Evolutionary conservation across 2,329 filamentous ascomycete genomes (phyloP), one percentile per base, ranked within the genome.

Genomic region (Monosporascus sp.): DNA sequence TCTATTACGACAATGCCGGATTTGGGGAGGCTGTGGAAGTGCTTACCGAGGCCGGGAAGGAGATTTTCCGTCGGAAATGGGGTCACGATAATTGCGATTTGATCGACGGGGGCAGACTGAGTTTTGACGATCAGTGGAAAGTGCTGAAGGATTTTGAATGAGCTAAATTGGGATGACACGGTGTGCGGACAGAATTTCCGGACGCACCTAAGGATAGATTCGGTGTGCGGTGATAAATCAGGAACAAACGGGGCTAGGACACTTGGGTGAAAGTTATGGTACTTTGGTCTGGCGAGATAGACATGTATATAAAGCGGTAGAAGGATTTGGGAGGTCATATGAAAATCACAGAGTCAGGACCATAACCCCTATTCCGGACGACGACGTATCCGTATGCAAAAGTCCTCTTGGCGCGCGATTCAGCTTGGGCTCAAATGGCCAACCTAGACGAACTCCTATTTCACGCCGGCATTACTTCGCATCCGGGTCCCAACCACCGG

Each of bases 61-160:
- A 66, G 35, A 56, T 67, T 7, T 74, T 66, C 54, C 61, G 64
- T 9, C 66, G 71, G 54, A 78, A 78, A 61, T 77, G 76, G 75
- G 75, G 75, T 1, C 72, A 76, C 55, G 60, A 65, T 9, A 70
- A 72, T 47, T 79, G 76, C 60, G 67, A 78, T 54, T 52, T 76
- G 31, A 63, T 74, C 24, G 57, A 50, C 3, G 67, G 65, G 9
- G 68, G 63, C 24, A 71, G 70, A 0, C 52, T 77, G 51, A 62
- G 62, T 52, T 59, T 70, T n/a, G 67, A 67, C 22, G 75, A 79
- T 63, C 74, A 75, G 57, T 78, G 76, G 76, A 67, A 59, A 51
- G 74, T 78, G n/a, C 64, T 72, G 49, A 64, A 70, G 50, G 73
- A 76, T 57, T 77, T 46, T 31, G 17, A 46, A 43, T 43, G 9